A percentile compares a stretch with the other conserved stretches of the same genome.
These are phyloP conservation scores for Blastobotrys capitulatus DNA, from an alignment of 1,139 yeast genomes.

Conservation along the genomic window DNA sequence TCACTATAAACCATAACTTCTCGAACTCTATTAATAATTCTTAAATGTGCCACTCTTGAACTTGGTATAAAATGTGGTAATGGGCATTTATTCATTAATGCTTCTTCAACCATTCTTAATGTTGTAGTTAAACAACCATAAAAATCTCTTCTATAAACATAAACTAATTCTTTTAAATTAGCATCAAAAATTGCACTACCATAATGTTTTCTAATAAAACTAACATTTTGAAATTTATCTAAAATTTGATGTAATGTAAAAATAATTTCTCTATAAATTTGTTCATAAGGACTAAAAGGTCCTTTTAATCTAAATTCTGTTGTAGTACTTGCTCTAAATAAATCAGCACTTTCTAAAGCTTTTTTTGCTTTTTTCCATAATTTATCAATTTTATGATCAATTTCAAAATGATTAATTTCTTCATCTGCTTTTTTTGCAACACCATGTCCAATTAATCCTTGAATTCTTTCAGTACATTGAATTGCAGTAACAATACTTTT, in stretches of 20 bases:
- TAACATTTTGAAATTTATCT: conserved; percentile 44
- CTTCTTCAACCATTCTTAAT: conserved; percentile 41
- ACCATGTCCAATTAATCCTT: conserved; percentile 38
- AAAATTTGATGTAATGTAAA: conserved; percentile 42
- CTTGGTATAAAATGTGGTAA: conserved; percentile 48
- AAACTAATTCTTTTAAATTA: conserved; percentile 39
- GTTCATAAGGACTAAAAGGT: conserved; percentile 37
- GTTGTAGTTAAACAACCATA: conserved; percentile 37
- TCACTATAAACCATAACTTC: conserved; percentile 26
- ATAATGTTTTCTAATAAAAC: conserved; percentile 39
- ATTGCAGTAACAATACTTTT: conserved; percentile 39
- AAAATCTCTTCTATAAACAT: conserved; percentile 42
- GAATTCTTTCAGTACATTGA: conserved; percentile 38
- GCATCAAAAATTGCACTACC: conserved; percentile 43
- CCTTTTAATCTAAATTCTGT: conserved; percentile 48
- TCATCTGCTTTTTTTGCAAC: conserved; percentile 15
- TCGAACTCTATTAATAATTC: conserved; percentile 41
- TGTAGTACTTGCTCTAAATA: conserved; percentile 37
- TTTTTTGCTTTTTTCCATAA: conserved; percentile 36
- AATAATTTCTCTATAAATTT: conserved; percentile 41
- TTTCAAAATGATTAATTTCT: conserved; percentile 20
- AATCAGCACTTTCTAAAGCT: conserved; percentile 39
- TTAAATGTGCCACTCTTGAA: conserved; percentile 43
- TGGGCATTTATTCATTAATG: conserved; percentile 40
- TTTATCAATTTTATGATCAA: conserved; percentile 14